Conservation (phyloP, 148 eudicot species). For the Chenopodium formosanum region DNA sequence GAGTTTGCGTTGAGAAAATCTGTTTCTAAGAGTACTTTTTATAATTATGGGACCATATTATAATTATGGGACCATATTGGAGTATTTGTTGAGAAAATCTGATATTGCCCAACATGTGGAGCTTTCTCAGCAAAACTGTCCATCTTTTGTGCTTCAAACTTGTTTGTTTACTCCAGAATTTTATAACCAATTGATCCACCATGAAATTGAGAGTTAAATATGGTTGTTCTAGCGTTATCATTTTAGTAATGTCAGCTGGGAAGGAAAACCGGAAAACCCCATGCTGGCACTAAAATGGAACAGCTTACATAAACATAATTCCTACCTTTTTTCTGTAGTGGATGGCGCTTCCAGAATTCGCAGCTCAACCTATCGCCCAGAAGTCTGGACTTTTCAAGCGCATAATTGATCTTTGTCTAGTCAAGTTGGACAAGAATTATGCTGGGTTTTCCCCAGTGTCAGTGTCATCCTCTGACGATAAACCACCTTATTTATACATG, state of each 20-base stretch:
- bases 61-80: too few species aligned
- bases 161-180: not conserved
- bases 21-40: too few species aligned
- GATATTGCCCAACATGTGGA: not conserved
- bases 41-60: too few species aligned
- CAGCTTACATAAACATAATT: not conserved
- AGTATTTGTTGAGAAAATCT: too few species aligned
- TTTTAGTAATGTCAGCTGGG: not conserved
- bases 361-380: constrained; percentile 50
- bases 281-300: not conserved
- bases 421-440: constrained; percentile 51
- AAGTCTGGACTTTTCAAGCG: constrained; percentile 37
- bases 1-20: not conserved
- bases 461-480: constrained; percentile 21
- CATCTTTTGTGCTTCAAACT: not conserved
- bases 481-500: constrained; percentile 42
- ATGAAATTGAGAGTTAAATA: not conserved
- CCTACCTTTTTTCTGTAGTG: constrained; percentile 38
- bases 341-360: constrained; percentile 63
- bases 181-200: not conserved
- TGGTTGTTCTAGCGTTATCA: not conserved
- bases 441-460: constrained; percentile 49
- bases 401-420: constrained; percentile 40
- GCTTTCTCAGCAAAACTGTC: not conserved
- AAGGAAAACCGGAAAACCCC: not conserved